Evolutionary conservation across 2,329 filamentous ascomycete species (phyloP), one percentile per base, ranked within the genome.

Genomic region (Xylaria sp.): DNA sequence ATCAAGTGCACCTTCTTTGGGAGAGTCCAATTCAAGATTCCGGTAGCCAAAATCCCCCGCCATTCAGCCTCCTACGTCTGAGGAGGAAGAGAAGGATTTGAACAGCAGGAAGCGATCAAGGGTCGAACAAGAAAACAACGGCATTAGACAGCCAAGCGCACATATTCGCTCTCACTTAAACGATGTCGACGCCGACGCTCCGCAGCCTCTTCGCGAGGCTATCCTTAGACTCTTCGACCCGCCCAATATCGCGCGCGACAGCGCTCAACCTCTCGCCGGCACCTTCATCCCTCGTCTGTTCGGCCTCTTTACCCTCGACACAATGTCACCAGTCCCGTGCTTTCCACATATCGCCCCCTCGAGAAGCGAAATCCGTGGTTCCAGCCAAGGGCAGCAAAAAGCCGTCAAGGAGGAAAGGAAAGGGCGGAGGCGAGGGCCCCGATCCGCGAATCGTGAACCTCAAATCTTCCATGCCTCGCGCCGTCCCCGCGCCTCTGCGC

Each of bases 401-500:
- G 34, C 70, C 70, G 69, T 65, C 55, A 32, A 73, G 72, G 68
- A 70, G 65, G 67, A 72, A 70, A 67, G 57, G 55, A 41, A 74
- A 73, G 70, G 69, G 73, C 58, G 10, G 10, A 37, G 82, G 78
- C 32, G 81, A 63, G 0, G 65, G 80, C 58, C 81, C 81, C 68
- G 82, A 81, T 74, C 72, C 74, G n/a, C 82, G 83, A 72, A 82
- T 87, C 75, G 72, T 78, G 59, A 83, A 82, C 68, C 80, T 87
- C 68, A 82, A 81, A 67, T 76, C 81, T 61, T 84, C 85, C 71
- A 84, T 86, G 79, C 85, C 85, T 74, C 84, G 84, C 37, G 80
- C 79, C n/a, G 83, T 85, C 0, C 87, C 87, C 5, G 83, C 88
- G 0, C 94, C 96, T 0, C 88, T 99, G 73, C 92, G 94, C 76